Evolutionary conservation across 1,139 yeast genomes (phyloP).

Genomic region (Meyerozyma smithsonii): DNA sequence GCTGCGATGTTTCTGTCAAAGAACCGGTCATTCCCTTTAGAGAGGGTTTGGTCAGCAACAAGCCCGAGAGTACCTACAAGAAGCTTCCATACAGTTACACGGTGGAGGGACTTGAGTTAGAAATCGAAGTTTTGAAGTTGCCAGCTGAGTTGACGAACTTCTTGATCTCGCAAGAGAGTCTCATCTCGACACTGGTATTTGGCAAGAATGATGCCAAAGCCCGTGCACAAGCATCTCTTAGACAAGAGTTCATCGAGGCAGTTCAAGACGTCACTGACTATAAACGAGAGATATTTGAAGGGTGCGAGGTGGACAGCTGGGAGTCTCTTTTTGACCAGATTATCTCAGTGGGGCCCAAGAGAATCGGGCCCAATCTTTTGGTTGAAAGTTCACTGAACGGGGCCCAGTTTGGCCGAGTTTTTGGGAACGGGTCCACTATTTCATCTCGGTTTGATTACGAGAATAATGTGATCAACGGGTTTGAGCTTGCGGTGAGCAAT

Average conservation of each 20-base stretch:
- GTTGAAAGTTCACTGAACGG: conserved; percentile 44
- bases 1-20: conserved; percentile 78
- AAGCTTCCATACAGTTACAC: conserved; percentile 38
- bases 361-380: conserved; percentile 72
- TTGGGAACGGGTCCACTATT: conserved; percentile 12
- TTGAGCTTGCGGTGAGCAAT: conserved; percentile 73
- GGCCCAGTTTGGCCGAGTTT: conserved; percentile 26
- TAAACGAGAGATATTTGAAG: conserved; percentile 11
- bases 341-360: conserved; percentile 72
- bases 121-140: conserved; percentile 53
- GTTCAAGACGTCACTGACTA: conserved; percentile 22
- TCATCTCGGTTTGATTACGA: conserved; percentile 45
- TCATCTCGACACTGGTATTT: conserved; percentile 20
- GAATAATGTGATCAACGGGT: conserved; percentile 73
- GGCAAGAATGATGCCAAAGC: conserved; percentile 15
- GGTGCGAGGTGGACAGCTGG: conserved; percentile 7
- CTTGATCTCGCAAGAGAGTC: conserved; percentile 42
- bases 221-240: conserved; percentile 16
- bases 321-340: conserved; percentile 40
- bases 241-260: conserved; percentile 25
- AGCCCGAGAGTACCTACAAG: conserved; percentile 13
- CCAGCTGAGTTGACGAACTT: conserved; percentile 48
- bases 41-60: conserved; percentile 62
- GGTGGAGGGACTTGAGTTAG: conserved; percentile 45
- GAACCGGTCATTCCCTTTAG: conserved; percentile 94